Conservation (phyloP, 805 yeast genomes). For the Soucietia sequanensis region DNA sequence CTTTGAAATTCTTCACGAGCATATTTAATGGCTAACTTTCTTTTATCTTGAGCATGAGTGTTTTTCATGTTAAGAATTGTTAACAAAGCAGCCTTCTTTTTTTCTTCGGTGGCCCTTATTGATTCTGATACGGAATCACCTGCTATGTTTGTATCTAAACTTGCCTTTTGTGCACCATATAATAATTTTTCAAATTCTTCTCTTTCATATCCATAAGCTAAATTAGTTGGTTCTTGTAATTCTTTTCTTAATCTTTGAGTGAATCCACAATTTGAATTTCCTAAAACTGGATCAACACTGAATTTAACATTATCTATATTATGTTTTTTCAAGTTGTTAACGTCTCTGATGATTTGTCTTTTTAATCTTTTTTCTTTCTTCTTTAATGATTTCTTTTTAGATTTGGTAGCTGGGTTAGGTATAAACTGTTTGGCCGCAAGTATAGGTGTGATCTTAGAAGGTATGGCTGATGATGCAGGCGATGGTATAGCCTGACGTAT, state of each 20-base stretch:
- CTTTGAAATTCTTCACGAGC: slow-evolving; percentile 82
- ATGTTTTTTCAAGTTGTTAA: slow-evolving; percentile 41
- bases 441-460: slow-evolving; percentile 17
- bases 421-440: slow-evolving; percentile 39
- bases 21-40: slow-evolving; percentile 54
- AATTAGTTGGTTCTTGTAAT: slow-evolving; percentile 60
- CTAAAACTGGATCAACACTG: slow-evolving; percentile 80
- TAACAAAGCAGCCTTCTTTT: slow-evolving; percentile 63
- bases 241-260: slow-evolving; percentile 65
- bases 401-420: slow-evolving; percentile 28
- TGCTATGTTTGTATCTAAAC: slow-evolving; percentile 34
- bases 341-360: slow-evolving; percentile 39
- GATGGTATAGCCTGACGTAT: slow-evolving; percentile 6
- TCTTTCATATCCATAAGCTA: slow-evolving; percentile 57
- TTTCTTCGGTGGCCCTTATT: slow-evolving; percentile 39
- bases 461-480: slow-evolving; percentile 5
- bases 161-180: slow-evolving; percentile 72
- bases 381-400: slow-evolving; percentile 33
- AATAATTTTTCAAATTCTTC: slow-evolving; percentile 72
- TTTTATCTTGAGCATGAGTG: slow-evolving; percentile 56
- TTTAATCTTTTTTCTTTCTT: slow-evolving; percentile 40
- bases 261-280: slow-evolving; percentile 65
- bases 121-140: slow-evolving; percentile 26
- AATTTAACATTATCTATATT: slow-evolving; percentile 29
- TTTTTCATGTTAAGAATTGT: slow-evolving; percentile 77